Base-by-base conservation (phyloP, 2,329 filamentous ascomycete genomes). In the Diaporthe ampelina region DNA sequence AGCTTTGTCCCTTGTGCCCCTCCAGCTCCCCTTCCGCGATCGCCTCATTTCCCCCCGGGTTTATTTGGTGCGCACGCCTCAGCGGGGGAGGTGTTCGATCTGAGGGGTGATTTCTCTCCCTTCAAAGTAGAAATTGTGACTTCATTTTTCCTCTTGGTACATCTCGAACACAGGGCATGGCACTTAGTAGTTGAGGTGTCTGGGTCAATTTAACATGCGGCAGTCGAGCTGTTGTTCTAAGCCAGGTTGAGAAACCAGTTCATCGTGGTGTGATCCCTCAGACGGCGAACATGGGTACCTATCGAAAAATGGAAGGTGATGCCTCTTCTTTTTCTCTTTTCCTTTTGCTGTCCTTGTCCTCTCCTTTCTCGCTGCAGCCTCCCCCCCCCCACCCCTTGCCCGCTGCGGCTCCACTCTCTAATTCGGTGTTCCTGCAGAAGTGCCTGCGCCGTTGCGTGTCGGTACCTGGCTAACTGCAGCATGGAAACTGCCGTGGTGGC, bases 351-450 rank as follows among this genome's bases (percentile, higher is more conserved):
- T 63, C 17, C 57, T 19, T 65, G 50, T 69, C 21, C 52, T 73
- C 72, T 69, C 72, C 72, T 73, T 70, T 73, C 72, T 48, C 29
- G 35, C 45, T 70, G 56, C 65, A 73, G 65, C 67, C 72, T 69
- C 63, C 29, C 48, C 40, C 35, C 40, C 57, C 40, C 35, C 40
- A 32, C 57, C 43, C 45, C 59, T 21, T 73, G 32, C 43, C 29
- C 45, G 40, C 57, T 59, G 52, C 50, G 67, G 67, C 67, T 56
- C 67, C 59, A 72, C 58, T 63, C 61, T 40, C 40, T 70, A 43
- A 58, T 58, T 73, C 19, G 37, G 24, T 59, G 72, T 73, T 70
- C 72, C 72, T 73, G 72, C 72, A 73, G 72, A 70, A 73, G 72
- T 52, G 63, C 40, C 56, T 29, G 40, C 63, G 24, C 57, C 72